These are phyloP conservation scores for Mesembryanthemum crystallinum DNA, from an alignment of 148 eudicot genomes.

Conservation along the genomic window DNA sequence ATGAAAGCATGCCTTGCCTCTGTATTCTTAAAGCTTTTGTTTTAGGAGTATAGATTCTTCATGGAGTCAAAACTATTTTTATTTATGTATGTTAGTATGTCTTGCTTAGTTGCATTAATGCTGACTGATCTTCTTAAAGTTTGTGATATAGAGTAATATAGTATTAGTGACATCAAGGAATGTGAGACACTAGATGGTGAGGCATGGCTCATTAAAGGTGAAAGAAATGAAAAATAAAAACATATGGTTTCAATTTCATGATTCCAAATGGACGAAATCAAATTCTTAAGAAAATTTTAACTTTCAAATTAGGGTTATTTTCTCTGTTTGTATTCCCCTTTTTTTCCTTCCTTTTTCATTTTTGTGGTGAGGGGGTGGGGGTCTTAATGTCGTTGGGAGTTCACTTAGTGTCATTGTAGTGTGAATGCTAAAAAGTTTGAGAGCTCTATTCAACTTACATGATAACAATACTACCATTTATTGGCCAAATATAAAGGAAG, in stretches of 20 bases:
- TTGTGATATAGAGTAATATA: constrained; percentile 9
- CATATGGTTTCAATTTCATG: constrained; percentile 16
- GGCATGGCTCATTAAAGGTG: not conserved
- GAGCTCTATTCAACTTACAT: constrained; percentile 4
- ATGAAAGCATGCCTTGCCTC: constrained; percentile 36
- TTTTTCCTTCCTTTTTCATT: constrained; percentile 5
- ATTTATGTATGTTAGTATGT: constrained; percentile 12
- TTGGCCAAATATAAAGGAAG: not conserved
- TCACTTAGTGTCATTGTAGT: not conserved
- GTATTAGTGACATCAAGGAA: not conserved
- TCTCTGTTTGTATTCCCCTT: not conserved
- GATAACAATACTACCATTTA: not conserved
- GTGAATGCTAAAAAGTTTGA: constrained; percentile 17
- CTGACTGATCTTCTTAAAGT: constrained; percentile 26
- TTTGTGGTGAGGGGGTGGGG: not conserved
- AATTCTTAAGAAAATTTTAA: constrained; percentile 17
- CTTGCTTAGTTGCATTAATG: constrained; percentile 6
- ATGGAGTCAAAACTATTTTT: constrained; percentile 18
- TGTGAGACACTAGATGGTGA: not conserved
- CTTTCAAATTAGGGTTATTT: constrained; percentile 14
- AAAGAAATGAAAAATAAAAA: not conserved
- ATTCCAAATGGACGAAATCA: constrained; percentile 20
- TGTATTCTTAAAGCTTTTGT: constrained; percentile 18
- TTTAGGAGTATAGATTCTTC: constrained; percentile 24
- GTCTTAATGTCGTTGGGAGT: not conserved